Evolutionary conservation across 495 filamentous ascomycete genomes (phyloP).

Genomic region (Sordaria brevicollis): DNA sequence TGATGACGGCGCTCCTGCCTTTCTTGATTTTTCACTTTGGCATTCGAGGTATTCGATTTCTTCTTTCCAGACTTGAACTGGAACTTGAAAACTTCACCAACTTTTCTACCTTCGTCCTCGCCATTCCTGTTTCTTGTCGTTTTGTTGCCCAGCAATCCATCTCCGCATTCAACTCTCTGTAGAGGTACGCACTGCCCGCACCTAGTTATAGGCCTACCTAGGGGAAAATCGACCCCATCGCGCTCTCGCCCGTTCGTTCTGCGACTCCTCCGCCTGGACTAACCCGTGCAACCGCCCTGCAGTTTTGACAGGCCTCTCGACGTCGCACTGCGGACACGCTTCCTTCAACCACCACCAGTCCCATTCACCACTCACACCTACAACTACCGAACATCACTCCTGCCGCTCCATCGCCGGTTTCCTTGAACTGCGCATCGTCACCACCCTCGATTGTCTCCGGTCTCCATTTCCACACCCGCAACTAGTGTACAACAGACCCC

Average conservation of each 20-base stretch:
- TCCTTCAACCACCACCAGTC: background rate
- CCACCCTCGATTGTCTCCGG: background rate
- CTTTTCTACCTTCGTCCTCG: background rate
- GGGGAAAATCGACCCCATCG: background rate
- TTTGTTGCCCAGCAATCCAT: background rate
- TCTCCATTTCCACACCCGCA: background rate
- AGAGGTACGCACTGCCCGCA: background rate
- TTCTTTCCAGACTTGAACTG: background rate
- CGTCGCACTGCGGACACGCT: background rate
- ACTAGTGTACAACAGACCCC: background rate
- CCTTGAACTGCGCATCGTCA: background rate
- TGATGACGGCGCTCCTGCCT: background rate
- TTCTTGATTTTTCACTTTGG: background rate
- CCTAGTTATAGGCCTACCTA: background rate
- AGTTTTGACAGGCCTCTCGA: background rate
- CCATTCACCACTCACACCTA: background rate
- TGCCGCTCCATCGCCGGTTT: background rate
- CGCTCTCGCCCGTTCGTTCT: background rate
- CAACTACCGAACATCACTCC: background rate
- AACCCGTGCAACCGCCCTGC: background rate
- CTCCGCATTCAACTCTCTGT: background rate
- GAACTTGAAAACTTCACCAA: background rate
- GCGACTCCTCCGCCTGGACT: background rate
- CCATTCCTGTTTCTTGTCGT: background rate
- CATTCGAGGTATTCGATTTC: background rate